Percentiles rank a stretch among this genome's conserved stretches.
phyloP scores from a whole-genome alignment of 305 asterid genomes.

The Rubia balearica region DNA sequence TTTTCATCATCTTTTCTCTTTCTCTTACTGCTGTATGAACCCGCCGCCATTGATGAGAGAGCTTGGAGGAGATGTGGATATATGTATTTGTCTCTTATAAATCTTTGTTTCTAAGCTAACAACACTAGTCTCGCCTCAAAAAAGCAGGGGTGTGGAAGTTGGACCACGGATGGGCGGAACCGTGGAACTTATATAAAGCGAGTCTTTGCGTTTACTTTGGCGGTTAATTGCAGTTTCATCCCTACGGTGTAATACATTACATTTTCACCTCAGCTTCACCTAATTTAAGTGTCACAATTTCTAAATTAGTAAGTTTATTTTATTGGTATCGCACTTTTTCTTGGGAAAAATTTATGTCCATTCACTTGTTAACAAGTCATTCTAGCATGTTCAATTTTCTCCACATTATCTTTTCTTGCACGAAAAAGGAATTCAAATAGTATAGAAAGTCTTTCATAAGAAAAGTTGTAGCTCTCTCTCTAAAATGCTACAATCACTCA shows the following conservation, averaged over 20 bases:
- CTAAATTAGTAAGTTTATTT: too few relatives aligned
- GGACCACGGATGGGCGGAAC: not conserved
- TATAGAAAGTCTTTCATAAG: too few relatives aligned
- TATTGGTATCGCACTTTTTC: too few relatives aligned
- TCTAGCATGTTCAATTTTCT: too few relatives aligned
- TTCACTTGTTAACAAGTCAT: too few relatives aligned
- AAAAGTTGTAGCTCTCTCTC: too few relatives aligned
- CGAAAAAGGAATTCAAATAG: too few relatives aligned
- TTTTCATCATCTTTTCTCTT: slow-evolving; percentile 42
- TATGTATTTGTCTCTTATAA: not conserved
- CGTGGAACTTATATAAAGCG: not conserved
- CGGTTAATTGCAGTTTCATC: not conserved
- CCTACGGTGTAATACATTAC: not conserved
- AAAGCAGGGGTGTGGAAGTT: not conserved
- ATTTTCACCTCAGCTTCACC: not conserved
- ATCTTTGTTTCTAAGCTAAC: not conserved
- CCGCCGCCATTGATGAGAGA: slow-evolving; percentile 29
- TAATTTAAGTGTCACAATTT: not conserved
- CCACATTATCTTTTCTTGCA: too few relatives aligned
- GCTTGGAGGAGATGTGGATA: too few relatives aligned
- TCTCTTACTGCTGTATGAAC: slow-evolving; percentile 8
- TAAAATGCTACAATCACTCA: too few relatives aligned
- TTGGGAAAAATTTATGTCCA: too few relatives aligned
- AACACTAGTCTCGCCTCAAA: too few relatives aligned
- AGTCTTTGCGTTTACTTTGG: not conserved